Evolutionary conservation across 257 asterid genomes (phyloP), one percentile per base, ranked within the genome.

Genomic region (Fraxinus excelsior): DNA sequence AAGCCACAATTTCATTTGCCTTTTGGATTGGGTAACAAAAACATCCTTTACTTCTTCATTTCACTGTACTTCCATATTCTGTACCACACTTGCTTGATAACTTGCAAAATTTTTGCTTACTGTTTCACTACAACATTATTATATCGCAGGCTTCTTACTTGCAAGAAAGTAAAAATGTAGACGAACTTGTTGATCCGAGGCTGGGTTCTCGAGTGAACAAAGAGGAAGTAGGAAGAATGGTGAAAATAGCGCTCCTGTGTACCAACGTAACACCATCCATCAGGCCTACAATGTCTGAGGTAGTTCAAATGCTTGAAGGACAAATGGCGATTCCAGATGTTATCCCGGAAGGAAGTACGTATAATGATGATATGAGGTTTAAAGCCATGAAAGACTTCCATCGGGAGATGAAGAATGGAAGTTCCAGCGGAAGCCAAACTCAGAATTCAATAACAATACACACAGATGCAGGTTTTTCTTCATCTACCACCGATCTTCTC

Each of bases 161-260:
- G 14, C 72, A 74, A 74, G 23, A 40, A 25, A 31, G 25, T 53
- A 26, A 16, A 38, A 25, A 64, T 23, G 25, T 23, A 3, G n/a
- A 34, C 8, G 79, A 75, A 60, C 73, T 75, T 23, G 73, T 75
- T 2, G 79, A 64, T 44, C 79, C 64, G 28, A 64, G 12, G 46
- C 40, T 75, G 53, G 79, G 42, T 25, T 65, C 79, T 18, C 7
- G 66, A 34, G 40, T 58, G 64, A 75, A 75, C 65, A 19, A 58
- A 44, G 49, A 56, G 51, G 79, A 75, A 60, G 65, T 71, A 25
- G 42, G 21, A 44, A 35, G 72, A 44, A 40, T 75, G 71, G 66
- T 75, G 18, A 65, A 64, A 46, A 40, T 65, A 11, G 79, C 72
- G 13, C 66, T 75, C 18, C 49, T 38, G 21, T 64, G 72, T 46